phyloP scores from a whole-genome alignment of 208 protist genomes.

The Angomonas ambiguus region DNA sequence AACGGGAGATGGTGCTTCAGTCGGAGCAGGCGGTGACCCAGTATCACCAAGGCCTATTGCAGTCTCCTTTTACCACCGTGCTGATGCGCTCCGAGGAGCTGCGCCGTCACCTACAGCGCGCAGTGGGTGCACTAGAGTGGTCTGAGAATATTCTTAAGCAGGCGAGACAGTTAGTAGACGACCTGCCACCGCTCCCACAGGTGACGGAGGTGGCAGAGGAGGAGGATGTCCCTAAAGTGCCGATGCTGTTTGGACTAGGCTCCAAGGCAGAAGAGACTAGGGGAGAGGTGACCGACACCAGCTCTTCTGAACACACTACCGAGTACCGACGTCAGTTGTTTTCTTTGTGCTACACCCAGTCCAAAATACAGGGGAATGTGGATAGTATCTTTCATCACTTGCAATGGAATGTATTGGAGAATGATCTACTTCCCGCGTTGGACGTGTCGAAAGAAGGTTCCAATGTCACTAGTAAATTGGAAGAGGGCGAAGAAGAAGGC shows the following conservation, averaged over 20 bases:
- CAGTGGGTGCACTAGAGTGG: conserved; percentile 58
- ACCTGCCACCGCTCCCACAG: background rate
- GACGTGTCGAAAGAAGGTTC: background rate
- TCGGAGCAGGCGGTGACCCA: background rate
- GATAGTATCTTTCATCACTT: conserved; percentile 68
- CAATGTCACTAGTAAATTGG: conserved; percentile 1
- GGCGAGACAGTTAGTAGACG: background rate
- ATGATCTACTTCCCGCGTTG: conserved; percentile 34
- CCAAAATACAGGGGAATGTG: conserved; percentile 59
- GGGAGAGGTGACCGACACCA: background rate
- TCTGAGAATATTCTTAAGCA: conserved; percentile 17
- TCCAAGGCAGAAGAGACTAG: background rate
- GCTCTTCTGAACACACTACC: background rate
- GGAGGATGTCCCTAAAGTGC: background rate
- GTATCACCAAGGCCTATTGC: conserved; percentile 10
- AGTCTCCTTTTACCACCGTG: conserved; percentile 43
- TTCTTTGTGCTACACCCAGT: conserved; percentile 44
- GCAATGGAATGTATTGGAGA: conserved; percentile 62
- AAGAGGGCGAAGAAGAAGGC: conserved; percentile 13
- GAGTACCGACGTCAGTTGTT: conserved; percentile 26
- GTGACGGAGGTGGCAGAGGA: background rate
- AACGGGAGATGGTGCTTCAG: conserved; percentile 8
- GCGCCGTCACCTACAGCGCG: conserved; percentile 47
- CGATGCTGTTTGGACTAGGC: background rate
- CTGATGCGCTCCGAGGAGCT: conserved; percentile 38